Evolutionary conservation across 331 rosid species (phyloP).

Genomic region (Quercus phellos): DNA sequence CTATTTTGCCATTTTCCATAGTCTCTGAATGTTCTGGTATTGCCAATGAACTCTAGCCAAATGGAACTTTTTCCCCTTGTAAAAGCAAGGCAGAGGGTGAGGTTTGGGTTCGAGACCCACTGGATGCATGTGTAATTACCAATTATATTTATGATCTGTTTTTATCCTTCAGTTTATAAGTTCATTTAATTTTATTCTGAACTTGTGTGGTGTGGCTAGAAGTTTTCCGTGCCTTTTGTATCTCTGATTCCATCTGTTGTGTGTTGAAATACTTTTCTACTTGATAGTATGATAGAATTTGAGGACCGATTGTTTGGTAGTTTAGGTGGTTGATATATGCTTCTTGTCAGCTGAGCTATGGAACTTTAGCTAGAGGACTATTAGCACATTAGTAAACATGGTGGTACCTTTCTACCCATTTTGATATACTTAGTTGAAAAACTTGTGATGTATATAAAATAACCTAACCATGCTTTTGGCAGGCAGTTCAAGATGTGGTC

Average conservation of each 20-base stretch:
- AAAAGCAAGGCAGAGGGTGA: too few species aligned
- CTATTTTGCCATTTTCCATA: too few species aligned
- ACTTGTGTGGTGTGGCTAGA: background rate
- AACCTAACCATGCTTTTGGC: constrained; percentile 58
- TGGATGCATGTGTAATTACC: too few species aligned
- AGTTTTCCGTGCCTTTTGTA: background rate
- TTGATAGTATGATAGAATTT: background rate
- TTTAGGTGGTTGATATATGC: background rate
- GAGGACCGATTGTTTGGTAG: background rate
- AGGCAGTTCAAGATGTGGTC: constrained; percentile 94
- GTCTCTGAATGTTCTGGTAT: background rate
- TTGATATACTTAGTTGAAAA: constrained; percentile 4
- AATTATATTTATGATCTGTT: background rate
- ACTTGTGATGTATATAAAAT: constrained; percentile 24
- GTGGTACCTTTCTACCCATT: background rate
- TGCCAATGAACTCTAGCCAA: too few species aligned
- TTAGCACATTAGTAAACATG: background rate
- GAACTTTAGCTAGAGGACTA: background rate
- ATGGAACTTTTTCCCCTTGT: too few species aligned
- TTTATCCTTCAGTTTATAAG: background rate
- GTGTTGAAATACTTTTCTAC: background rate
- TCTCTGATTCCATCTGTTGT: background rate
- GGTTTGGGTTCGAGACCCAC: too few species aligned
- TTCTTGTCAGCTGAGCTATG: background rate
- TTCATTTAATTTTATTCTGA: background rate